These are phyloP conservation scores for Aspergillus jensenii DNA, from an alignment of 2,329 filamentous ascomycete species.

Conservation along the genomic window DNA sequence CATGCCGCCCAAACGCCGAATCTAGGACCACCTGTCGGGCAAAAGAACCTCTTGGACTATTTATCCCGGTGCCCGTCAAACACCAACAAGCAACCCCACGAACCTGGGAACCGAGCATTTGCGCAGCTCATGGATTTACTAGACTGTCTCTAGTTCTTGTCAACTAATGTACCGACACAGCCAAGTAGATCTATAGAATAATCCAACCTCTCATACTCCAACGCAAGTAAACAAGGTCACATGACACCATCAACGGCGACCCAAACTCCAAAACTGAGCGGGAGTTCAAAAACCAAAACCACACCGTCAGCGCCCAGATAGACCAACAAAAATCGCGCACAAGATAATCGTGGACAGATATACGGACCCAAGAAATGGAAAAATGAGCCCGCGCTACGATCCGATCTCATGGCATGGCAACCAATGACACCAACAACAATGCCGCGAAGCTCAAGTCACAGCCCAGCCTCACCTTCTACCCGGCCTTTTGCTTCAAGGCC, in stretches of 20 bases:
- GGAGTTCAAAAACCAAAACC: background rate
- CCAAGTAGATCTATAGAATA: too few species aligned
- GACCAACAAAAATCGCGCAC: background rate
- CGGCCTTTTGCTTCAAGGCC: conserved; percentile 58
- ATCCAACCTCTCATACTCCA: too few species aligned
- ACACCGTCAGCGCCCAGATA: background rate
- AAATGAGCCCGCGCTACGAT: background rate
- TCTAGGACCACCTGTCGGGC: too few species aligned
- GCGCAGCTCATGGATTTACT: too few species aligned
- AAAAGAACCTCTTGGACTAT: too few species aligned
- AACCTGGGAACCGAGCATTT: too few species aligned
- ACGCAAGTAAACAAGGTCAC: background rate
- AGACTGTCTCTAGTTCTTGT: too few species aligned
- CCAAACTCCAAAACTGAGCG: background rate
- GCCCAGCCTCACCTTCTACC: conserved; percentile 49
- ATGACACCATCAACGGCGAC: background rate
- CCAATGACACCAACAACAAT: conserved; percentile 13
- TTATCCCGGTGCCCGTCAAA: too few species aligned
- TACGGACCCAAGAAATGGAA: background rate
- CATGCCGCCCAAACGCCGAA: background rate
- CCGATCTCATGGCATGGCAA: conserved; percentile 6
- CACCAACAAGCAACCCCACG: too few species aligned
- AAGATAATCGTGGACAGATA: background rate
- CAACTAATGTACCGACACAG: too few species aligned
- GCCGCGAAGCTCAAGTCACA: conserved; percentile 1